Conservation (phyloP, 164 flowering plant genomes). For the Vitis amurensis region DNA sequence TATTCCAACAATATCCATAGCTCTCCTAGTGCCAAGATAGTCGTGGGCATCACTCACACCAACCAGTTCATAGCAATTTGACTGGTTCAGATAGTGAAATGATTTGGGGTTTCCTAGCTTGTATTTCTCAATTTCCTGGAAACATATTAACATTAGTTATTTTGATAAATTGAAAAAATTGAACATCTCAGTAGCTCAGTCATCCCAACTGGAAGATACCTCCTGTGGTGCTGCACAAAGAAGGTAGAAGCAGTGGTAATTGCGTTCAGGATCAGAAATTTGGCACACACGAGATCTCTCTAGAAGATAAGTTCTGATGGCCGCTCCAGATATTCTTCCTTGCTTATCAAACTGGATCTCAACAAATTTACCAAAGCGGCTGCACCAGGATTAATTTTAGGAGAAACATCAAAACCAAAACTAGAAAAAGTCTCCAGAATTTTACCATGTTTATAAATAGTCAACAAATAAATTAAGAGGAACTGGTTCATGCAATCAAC, state of each 20-base stretch:
- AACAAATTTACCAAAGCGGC: slow-evolving; percentile 71
- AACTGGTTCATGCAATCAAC: not conserved
- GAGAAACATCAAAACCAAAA: slow-evolving; percentile 5
- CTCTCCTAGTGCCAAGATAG: slow-evolving; percentile 67
- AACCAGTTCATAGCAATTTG: slow-evolving; percentile 49
- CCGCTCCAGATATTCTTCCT: slow-evolving; percentile 72
- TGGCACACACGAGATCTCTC: slow-evolving; percentile 73
- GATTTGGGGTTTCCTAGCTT: slow-evolving; percentile 52
- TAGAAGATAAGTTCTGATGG: slow-evolving; percentile 59
- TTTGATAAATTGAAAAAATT: not conserved
- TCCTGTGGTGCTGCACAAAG: slow-evolving; percentile 69
- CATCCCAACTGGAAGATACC: slow-evolving; percentile 26
- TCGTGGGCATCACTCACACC: slow-evolving; percentile 65
- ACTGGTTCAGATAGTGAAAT: slow-evolving; percentile 66
- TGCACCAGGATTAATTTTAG: slow-evolving; percentile 28
- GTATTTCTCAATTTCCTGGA: slow-evolving; percentile 57
- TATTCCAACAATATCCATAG: slow-evolving; percentile 72
- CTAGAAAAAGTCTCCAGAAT: not conserved
- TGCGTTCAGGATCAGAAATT: slow-evolving; percentile 60
- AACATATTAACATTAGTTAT: slow-evolving; percentile 3
- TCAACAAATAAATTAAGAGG: not conserved
- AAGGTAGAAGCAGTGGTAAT: slow-evolving; percentile 67
- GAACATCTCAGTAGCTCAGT: slow-evolving; percentile 6
- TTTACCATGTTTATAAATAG: not conserved
- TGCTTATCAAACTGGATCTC: slow-evolving; percentile 71